Percentiles rank a stretch among this genome's conserved stretches.
Evolutionary conservation across 176 grass and related monocot species (phyloP).

Genomic region (Chrysopogon serrulatus): DNA sequence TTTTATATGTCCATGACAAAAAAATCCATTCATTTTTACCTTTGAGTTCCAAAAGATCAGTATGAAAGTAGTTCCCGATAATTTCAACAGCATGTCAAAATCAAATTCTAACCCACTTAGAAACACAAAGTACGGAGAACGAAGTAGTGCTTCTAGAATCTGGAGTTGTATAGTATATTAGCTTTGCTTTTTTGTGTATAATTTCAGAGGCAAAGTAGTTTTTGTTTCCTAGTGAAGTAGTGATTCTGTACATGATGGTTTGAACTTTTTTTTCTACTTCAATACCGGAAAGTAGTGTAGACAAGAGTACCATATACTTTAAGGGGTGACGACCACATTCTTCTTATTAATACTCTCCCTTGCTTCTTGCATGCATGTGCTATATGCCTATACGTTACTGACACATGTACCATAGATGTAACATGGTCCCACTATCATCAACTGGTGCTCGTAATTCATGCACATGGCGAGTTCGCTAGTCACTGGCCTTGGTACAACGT

Average conservation of each 20-base stretch:
- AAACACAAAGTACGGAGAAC: background rate
- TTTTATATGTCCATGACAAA: background rate
- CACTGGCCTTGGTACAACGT: background rate
- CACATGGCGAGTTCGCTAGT: background rate
- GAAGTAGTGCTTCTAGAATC: background rate
- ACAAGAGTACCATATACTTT: background rate
- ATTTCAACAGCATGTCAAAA: background rate
- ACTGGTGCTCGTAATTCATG: background rate
- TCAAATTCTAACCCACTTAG: background rate
- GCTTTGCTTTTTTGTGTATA: background rate
- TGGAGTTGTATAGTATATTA: background rate
- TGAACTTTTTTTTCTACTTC: background rate
- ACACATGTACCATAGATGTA: background rate
- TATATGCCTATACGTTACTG: background rate
- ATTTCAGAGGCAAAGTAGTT: background rate
- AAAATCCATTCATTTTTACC: slow-evolving; percentile 12
- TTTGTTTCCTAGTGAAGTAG: background rate
- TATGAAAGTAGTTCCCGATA: background rate
- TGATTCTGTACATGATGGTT: background rate
- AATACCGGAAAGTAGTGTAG: background rate
- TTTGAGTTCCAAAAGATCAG: background rate
- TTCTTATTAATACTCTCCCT: background rate
- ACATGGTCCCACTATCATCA: background rate
- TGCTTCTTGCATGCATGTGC: background rate
- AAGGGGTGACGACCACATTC: background rate